Percentiles rank a stretch among this genome's conserved stretches.
Evolutionary conservation across 2,329 filamentous ascomycete genomes (phyloP).

Genomic region (Magnaporthiopsis rhizophila): DNA sequence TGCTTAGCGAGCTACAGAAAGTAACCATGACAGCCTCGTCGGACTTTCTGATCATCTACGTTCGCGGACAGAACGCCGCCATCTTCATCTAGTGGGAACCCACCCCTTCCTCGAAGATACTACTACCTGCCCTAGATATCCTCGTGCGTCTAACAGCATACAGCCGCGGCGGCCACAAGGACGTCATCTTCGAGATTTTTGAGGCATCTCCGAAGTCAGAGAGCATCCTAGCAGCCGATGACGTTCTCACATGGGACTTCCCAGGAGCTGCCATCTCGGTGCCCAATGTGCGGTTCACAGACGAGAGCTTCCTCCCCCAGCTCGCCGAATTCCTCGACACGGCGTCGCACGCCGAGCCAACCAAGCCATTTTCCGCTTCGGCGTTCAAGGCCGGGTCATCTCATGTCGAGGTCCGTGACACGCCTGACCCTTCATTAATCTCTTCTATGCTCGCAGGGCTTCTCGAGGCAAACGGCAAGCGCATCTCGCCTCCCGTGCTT

Average conservation of each 20-base stretch:
- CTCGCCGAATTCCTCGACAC: conserved; percentile 48
- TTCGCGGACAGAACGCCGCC: conserved; percentile 22
- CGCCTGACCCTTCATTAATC: conserved; percentile 47
- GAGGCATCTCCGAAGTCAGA: conserved; percentile 48
- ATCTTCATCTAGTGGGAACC: conserved; percentile 18
- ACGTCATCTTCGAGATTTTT: conserved; percentile 44
- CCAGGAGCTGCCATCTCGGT: conserved; percentile 45
- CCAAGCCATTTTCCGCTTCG: conserved; percentile 44
- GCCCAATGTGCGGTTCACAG: conserved; percentile 23
- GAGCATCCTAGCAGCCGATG: conserved; percentile 40
- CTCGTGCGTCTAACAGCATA: neutral
- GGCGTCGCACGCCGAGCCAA: conserved; percentile 38
- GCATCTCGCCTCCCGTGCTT: conserved; percentile 27
- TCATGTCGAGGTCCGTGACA: conserved; percentile 49
- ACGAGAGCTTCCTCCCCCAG: conserved; percentile 33
- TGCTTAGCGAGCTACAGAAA: neutral
- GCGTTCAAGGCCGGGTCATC: conserved; percentile 41
- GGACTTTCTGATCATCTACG: conserved; percentile 7
- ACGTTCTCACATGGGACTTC: conserved; percentile 51
- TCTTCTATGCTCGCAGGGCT: conserved; percentile 52
- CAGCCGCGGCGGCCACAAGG: conserved; percentile 1
- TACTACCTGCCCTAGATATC: neutral
- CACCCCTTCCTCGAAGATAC: too few relatives aligned
- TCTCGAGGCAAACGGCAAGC: conserved; percentile 43
- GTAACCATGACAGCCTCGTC: neutral